A percentile compares a stretch with the other conserved stretches of the same genome.
Evolutionary conservation across 176 grass and related monocot species (phyloP).

Genomic region (Cymbopogon citratus): DNA sequence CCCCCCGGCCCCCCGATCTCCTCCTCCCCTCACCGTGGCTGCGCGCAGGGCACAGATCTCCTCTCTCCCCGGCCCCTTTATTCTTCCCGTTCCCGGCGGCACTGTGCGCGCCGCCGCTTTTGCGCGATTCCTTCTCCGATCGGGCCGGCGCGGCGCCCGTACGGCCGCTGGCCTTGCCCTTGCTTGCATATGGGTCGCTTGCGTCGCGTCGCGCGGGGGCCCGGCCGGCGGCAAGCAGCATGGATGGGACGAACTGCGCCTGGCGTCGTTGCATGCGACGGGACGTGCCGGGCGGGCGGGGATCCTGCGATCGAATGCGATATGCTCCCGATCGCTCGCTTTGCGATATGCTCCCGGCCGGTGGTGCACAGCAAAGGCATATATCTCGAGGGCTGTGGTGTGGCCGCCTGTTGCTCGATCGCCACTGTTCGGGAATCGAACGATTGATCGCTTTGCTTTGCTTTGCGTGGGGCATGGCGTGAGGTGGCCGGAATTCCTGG

Average conservation of each 20-base stretch:
- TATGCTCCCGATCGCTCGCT: neutral
- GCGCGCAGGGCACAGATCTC: neutral
- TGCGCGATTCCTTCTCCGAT: neutral
- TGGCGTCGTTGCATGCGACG: neutral
- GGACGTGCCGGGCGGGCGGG: neutral
- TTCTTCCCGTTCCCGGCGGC: neutral
- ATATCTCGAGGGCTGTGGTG: neutral
- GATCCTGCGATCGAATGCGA: neutral
- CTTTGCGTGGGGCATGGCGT: neutral
- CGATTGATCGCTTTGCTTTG: neutral
- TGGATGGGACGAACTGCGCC: slow-evolving; percentile 16
- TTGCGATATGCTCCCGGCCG: neutral
- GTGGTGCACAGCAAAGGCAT: neutral
- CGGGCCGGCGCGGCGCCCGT: neutral
- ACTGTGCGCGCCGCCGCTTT: slow-evolving; percentile 11
- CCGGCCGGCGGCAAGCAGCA: neutral
- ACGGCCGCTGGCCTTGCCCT: neutral
- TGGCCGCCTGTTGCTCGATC: neutral
- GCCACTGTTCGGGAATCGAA: neutral
- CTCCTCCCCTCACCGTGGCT: neutral
- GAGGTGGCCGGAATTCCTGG: neutral
- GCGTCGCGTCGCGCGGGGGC: neutral
- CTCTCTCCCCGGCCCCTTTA: neutral
- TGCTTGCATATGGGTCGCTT: neutral
- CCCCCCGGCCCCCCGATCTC: too few species aligned